These are phyloP conservation scores for Nitzschia sp. DNA, from an alignment of 108 stramenopile genomes.

Conservation along the genomic window DNA sequence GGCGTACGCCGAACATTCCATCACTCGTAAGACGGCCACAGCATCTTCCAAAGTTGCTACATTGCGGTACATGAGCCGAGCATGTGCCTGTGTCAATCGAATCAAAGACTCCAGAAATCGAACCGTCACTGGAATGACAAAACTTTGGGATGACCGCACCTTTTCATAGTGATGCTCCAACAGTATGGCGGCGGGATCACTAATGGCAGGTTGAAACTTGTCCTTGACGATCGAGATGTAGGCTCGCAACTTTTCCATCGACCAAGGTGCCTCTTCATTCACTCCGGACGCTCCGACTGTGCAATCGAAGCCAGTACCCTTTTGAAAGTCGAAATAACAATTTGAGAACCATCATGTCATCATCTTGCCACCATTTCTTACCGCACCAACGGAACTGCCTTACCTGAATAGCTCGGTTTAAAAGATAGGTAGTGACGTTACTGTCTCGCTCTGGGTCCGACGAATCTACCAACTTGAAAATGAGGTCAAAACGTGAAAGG, in stretches of 20 bases:
- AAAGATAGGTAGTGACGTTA: conserved; percentile 84
- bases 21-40: conserved; percentile 80
- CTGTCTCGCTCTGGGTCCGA: conserved; percentile 68
- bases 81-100: conserved; percentile 95
- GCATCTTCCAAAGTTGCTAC: conserved; percentile 75
- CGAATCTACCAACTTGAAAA: conserved; percentile 89
- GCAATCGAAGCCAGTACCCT: conserved; percentile 48
- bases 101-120: conserved; percentile 94
- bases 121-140: conserved; percentile 82
- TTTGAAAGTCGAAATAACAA: background rate
- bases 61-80: conserved; percentile 90
- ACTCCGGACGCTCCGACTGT: conserved; percentile 10
- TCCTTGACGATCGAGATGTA: conserved; percentile 88
- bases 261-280: conserved; percentile 60
- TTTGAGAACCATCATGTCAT: background rate
- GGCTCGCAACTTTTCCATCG: conserved; percentile 86
- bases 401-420: conserved; percentile 84
- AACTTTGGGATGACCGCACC: conserved; percentile 53
- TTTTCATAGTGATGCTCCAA: conserved; percentile 84
- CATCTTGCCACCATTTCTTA: background rate
- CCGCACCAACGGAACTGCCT: background rate
- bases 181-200: conserved; percentile 66
- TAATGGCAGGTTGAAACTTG: conserved; percentile 75
- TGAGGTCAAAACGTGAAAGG: conserved; percentile 96
- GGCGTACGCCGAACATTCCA: conserved; percentile 76